Conservation (phyloP, 352 stramenopile species). For the Globisporangium nagaii region DNA sequence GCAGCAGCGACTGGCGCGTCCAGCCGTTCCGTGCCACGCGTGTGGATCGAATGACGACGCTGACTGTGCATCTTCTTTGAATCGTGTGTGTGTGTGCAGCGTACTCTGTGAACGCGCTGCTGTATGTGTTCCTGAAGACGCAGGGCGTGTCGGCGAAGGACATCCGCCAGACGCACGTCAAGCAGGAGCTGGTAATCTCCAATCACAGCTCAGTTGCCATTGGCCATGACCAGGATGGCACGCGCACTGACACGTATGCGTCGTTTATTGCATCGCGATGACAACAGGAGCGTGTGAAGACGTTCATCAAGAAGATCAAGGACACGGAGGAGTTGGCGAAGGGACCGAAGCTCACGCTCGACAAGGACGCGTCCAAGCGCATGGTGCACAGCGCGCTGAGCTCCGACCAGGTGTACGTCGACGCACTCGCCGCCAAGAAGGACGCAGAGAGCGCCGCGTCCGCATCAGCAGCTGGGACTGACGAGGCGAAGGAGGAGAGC, state of each 20-base stretch:
- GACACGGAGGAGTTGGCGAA: constrained; percentile 80
- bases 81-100: constrained; percentile 26
- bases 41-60: background rate
- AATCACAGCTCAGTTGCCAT: background rate
- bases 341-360: constrained; percentile 64
- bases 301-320: constrained; percentile 88
- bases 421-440: constrained; percentile 56
- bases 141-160: constrained; percentile 86
- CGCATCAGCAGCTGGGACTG: constrained; percentile 10
- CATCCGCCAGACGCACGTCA: constrained; percentile 86
- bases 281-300: constrained; percentile 84
- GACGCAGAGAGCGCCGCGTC: constrained; percentile 17
- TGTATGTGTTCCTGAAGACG: constrained; percentile 86
- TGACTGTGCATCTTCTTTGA: background rate
- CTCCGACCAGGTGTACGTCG: constrained; percentile 78
- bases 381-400: constrained; percentile 84
- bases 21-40: too few species aligned
- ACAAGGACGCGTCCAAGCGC: constrained; percentile 75
- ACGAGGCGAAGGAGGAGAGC: constrained; percentile 24
- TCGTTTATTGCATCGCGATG: too few species aligned
- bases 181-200: constrained; percentile 69
- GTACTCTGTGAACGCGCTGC: constrained; percentile 82
- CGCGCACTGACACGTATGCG: too few species aligned
- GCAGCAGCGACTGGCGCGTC: background rate
- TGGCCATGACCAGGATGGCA: too few species aligned